These are phyloP conservation scores for Hortiboletus flavorubellus DNA, from an alignment of 768 basidiomycete genomes.

Conservation along the genomic window DNA sequence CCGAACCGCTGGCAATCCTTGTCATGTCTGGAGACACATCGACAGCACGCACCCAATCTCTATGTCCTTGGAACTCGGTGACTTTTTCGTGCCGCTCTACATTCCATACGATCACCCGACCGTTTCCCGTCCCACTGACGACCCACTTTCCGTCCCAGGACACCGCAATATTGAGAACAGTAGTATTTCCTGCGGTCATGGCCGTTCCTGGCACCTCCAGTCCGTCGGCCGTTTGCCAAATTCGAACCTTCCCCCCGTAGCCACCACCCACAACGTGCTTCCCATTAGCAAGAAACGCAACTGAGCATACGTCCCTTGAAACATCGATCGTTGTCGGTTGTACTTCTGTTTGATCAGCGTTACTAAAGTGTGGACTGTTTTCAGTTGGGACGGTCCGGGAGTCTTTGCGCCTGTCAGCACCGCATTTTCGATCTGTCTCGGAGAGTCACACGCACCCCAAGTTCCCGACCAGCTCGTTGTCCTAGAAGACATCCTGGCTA, in stretches of 20 bases:
- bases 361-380: not conserved
- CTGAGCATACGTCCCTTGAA: constrained; percentile 8
- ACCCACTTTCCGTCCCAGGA: constrained; percentile 11
- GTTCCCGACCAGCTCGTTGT: not conserved
- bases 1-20: constrained; percentile 9
- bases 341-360: not conserved
- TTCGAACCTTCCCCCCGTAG: constrained; percentile 6
- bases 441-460: not conserved
- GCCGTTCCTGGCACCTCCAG: not conserved
- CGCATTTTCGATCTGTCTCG: not conserved
- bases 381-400: not conserved
- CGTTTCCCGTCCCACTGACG: constrained; percentile 4
- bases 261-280: constrained; percentile 7
- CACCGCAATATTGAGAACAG: constrained; percentile 2
- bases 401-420: not conserved
- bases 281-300: constrained; percentile 6
- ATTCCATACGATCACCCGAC: constrained; percentile 10
- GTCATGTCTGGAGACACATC: constrained; percentile 15
- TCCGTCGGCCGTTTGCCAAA: constrained; percentile 3
- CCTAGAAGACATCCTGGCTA: not conserved
- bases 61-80: constrained; percentile 6
- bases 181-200: constrained; percentile 5
- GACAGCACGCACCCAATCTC: constrained; percentile 12
- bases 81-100: constrained; percentile 3
- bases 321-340: not conserved